Base-by-base conservation (phyloP, 2,329 filamentous ascomycete genomes). In the Rhinocladiella similis region DNA sequence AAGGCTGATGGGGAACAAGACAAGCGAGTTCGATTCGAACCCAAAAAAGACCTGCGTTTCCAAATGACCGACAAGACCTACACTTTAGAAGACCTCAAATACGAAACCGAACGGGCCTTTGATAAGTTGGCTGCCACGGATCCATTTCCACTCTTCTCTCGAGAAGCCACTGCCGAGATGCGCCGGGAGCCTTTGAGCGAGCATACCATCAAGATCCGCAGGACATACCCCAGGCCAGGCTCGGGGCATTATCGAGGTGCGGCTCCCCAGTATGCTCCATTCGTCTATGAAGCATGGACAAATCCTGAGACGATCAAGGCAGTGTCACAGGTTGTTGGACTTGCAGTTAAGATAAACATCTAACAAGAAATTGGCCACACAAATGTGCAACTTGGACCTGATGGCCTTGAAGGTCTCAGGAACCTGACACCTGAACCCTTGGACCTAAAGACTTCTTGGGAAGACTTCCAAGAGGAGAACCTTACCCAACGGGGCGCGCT, bases 81-180 rank as follows among this genome's bases (percentile, higher is more conserved):
- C 27, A 57, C 55, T 18, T 38, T 57, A 19, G 50, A 57, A 10
- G 55, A 59, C 36, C 49, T 59, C 46, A 45, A 45, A 25, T 50
- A 51, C 54, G 66, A 20, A 59, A 66, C 9, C 47, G 60, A 18
- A 50, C 65, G 14, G 63, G 67, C 50, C 12, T 35, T 57, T 25
- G 41, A 36, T 18, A 27, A 46, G 1, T 39, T 57, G 39, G 85
- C 83, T 2, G 83, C 83, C 45, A 83, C 83, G 0, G 79, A 84
- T 52, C 83, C 84, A 0, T 87, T 87, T 68, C 75, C 74, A 1
- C 75, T 88, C 14, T 87, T 87, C 68, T 81, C 80, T 4, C 65
- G 76, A 16, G 82, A 84, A 45, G 83, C 84, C 1, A 76, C 87
- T 38, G 68, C 78, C 63, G 76, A 80, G 54, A 86, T 87, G 74